These are phyloP conservation scores for Withania somnifera DNA, from an alignment of 305 asterid species.

Conservation along the genomic window DNA sequence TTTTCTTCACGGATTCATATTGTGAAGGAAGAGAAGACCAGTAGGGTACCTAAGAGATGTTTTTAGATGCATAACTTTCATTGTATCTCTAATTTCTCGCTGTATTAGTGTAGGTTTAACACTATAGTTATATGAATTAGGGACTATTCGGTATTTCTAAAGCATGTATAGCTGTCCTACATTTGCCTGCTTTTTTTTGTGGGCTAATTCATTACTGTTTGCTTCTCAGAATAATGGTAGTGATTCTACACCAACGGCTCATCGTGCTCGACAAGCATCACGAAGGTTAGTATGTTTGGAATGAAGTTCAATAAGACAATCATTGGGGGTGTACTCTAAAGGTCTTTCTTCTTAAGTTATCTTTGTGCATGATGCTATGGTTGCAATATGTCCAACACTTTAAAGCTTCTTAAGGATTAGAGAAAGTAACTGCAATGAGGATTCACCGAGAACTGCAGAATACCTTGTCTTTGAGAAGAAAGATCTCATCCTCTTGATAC, in stretches of 20 bases:
- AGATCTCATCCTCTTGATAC: not conserved
- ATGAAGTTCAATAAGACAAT: not conserved
- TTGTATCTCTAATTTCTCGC: not conserved
- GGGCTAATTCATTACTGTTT: not conserved
- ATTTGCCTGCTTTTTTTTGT: not conserved
- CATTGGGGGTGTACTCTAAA: not conserved
- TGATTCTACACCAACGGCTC: constrained; percentile 26
- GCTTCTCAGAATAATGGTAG: constrained; percentile 37
- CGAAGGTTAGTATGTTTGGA: constrained; percentile 35
- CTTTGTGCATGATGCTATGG: not conserved
- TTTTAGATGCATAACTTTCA: too few species aligned
- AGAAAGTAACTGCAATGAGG: not conserved
- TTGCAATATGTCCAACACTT: not conserved
- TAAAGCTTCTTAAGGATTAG: not conserved
- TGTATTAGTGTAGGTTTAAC: not conserved
- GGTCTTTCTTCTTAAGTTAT: not conserved
- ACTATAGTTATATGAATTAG: not conserved
- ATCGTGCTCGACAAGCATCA: constrained; percentile 51
- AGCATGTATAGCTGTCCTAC: not conserved
- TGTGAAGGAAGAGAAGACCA: not conserved
- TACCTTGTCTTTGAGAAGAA: not conserved
- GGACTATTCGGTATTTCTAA: not conserved
- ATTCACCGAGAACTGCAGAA: not conserved
- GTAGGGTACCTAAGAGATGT: not conserved
- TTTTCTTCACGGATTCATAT: not conserved